Evolutionary conservation across 192 early-diverging fungal genomes (phyloP).

Genomic region (Paraglomus occultum): DNA sequence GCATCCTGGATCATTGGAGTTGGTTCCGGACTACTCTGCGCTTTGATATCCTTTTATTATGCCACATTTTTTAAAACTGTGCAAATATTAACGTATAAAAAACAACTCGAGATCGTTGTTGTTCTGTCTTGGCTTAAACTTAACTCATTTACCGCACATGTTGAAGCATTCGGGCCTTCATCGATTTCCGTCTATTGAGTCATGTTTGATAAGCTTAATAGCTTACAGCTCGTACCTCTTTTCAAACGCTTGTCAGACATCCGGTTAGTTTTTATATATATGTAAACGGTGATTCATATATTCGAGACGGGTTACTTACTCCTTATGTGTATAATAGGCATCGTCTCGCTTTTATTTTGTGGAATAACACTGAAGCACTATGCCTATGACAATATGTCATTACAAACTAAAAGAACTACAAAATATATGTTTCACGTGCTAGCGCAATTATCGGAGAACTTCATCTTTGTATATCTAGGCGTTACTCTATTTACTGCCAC

Average conservation of each 20-base stretch:
- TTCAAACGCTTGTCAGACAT: conserved; percentile 82
- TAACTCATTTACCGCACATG: conserved; percentile 19
- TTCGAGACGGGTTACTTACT: conserved; percentile 2
- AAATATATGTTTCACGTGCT: conserved; percentile 93
- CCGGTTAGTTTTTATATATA: conserved; percentile 49
- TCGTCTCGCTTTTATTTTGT: conserved; percentile 92
- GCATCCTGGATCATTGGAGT: conserved; percentile 84
- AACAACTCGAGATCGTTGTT: no score
- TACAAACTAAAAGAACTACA: conserved; percentile 73
- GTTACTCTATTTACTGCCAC: conserved; percentile 85
- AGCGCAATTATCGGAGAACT: conserved; percentile 91
- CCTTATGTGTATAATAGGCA: conserved; percentile 43
- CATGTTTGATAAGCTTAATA: conserved; percentile 80
- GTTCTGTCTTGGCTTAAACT: not conserved
- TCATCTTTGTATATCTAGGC: conserved; percentile 96
- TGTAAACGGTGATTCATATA: not conserved
- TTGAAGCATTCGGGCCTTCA: conserved; percentile 87
- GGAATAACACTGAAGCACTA: conserved; percentile 94
- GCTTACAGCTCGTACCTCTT: conserved; percentile 94
- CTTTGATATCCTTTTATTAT: conserved; percentile 58
- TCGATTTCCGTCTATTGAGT: conserved; percentile 80
- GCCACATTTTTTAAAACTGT: no score
- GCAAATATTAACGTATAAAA: no score
- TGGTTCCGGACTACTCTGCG: conserved; percentile 68
- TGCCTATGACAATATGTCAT: conserved; percentile 86